Percentiles rank a stretch among this genome's conserved stretches.
Evolutionary conservation across 768 basidiomycete species (phyloP).

Genomic region (Clitopilus hobsonii): DNA sequence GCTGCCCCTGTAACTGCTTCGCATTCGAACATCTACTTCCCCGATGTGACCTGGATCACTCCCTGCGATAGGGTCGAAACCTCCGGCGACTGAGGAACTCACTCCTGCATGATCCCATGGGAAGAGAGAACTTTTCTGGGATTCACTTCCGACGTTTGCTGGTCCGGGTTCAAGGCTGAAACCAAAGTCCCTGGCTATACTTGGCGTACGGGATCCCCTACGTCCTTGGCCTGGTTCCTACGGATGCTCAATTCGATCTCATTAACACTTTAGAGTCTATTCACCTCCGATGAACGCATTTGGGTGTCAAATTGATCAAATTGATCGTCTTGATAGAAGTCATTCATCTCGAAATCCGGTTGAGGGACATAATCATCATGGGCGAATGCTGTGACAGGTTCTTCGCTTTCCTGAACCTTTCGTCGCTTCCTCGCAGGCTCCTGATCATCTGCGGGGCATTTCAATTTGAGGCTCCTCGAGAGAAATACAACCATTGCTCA

Average conservation of each 20-base stretch:
- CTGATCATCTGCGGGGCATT: too few relatives aligned
- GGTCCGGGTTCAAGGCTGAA: slow-evolving; percentile 30
- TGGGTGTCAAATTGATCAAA: not conserved
- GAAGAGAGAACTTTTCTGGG: slow-evolving; percentile 68
- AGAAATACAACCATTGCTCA: slow-evolving; percentile 16
- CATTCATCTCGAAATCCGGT: not conserved
- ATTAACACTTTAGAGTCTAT: not conserved
- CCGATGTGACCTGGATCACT: slow-evolving; percentile 49
- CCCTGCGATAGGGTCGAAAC: slow-evolving; percentile 26
- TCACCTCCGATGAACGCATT: slow-evolving; percentile 56
- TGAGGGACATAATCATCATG: not conserved
- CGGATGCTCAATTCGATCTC: not conserved
- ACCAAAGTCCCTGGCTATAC: slow-evolving; percentile 45
- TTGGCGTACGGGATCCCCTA: slow-evolving; percentile 54
- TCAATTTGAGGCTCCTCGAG: too few relatives aligned
- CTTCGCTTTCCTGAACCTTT: slow-evolving; percentile 21
- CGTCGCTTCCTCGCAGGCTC: slow-evolving; percentile 45
- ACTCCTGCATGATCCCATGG: slow-evolving; percentile 82
- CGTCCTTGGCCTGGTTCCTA: slow-evolving; percentile 88
- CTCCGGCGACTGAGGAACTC: slow-evolving; percentile 49
- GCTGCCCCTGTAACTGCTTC: slow-evolving; percentile 53
- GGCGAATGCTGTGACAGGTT: not conserved
- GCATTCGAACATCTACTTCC: slow-evolving; percentile 45
- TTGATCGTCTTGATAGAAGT: not conserved
- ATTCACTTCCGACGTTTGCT: slow-evolving; percentile 36